These are phyloP conservation scores for Diutina sp. DNA, from an alignment of 1,139 yeast species.

Conservation along the genomic window DNA sequence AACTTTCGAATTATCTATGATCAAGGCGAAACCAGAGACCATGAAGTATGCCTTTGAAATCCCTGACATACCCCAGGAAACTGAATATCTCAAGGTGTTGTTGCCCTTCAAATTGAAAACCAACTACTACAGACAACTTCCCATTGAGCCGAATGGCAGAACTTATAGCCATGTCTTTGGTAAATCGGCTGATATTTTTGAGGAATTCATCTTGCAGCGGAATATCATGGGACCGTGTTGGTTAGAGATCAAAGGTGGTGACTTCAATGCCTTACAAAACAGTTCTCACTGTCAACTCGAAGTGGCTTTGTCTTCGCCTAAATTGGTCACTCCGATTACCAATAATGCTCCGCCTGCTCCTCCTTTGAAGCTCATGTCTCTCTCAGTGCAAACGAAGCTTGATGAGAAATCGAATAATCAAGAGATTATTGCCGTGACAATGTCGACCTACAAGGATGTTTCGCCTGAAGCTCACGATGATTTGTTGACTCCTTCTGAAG, in stretches of 20 bases:
- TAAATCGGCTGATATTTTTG: slow-evolving; percentile 60
- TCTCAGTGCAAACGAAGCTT: slow-evolving; percentile 72
- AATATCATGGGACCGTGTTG: slow-evolving; percentile 97
- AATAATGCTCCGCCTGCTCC: slow-evolving; percentile 38
- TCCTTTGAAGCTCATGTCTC: slow-evolving; percentile 51
- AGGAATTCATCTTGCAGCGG: slow-evolving; percentile 71
- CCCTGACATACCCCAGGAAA: slow-evolving; percentile 59
- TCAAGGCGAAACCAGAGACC: slow-evolving; percentile 58
- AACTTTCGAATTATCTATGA: slow-evolving; percentile 45
- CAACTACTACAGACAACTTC: slow-evolving; percentile 34
- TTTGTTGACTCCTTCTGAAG: slow-evolving; percentile 38
- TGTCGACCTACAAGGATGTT: slow-evolving; percentile 53
- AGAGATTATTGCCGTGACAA: slow-evolving; percentile 75
- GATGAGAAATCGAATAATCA: slow-evolving; percentile 62
- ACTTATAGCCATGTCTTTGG: slow-evolving; percentile 80
- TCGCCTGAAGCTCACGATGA: slow-evolving; percentile 65
- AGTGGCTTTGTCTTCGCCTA: slow-evolving; percentile 43
- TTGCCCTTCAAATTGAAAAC: slow-evolving; percentile 59
- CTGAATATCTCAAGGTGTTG: slow-evolving; percentile 70
- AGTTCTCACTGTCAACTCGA: slow-evolving; percentile 79
- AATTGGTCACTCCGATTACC: slow-evolving; percentile 26
- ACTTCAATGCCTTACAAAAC: slow-evolving; percentile 46
- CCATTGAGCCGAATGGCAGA: slow-evolving; percentile 57
- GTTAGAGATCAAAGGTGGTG: slow-evolving; percentile 60
- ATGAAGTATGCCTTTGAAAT: slow-evolving; percentile 86